These are phyloP conservation scores for Aureobasidium lini DNA, from an alignment of 2,329 filamentous ascomycete species.

Conservation along the genomic window DNA sequence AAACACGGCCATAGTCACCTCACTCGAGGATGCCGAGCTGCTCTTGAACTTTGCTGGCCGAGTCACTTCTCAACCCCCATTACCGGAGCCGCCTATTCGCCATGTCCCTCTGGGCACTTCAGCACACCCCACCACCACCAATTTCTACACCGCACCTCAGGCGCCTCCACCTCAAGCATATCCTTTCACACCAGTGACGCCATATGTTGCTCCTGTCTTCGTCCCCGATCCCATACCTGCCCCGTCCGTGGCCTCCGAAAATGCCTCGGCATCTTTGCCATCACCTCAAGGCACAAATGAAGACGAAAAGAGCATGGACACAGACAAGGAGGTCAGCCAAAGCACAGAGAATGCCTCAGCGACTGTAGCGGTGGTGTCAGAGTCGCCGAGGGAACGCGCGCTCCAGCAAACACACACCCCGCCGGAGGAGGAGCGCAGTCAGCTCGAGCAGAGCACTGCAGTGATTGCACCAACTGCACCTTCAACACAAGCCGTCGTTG, in stretches of 20 bases:
- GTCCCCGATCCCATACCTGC: not conserved
- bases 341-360: not conserved
- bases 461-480: conserved; percentile 16
- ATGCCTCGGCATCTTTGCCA: conserved; percentile 6
- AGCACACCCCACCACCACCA: not conserved
- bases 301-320: conserved; percentile 10
- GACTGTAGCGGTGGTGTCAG: not conserved
- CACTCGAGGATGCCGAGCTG: conserved; percentile 39
- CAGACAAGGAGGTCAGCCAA: not conserved
- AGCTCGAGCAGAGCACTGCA: not conserved
- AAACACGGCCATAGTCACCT: conserved; percentile 21
- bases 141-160: not conserved
- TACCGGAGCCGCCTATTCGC: not conserved
- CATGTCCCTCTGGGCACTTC: conserved; percentile 13
- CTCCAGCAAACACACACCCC: conserved; percentile 17
- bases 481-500: conserved; percentile 12
- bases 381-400: not conserved
- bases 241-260: not conserved
- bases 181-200: not conserved
- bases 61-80: conserved; percentile 10
- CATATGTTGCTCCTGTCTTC: not conserved
- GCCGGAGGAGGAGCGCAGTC: conserved; percentile 15
- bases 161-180: conserved; percentile 5
- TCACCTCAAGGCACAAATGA: conserved; percentile 13
- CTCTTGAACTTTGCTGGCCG: conserved; percentile 35